Base-by-base conservation (phyloP, 371 early-diverging fungal genomes). In the Mortierella sp. region DNA sequence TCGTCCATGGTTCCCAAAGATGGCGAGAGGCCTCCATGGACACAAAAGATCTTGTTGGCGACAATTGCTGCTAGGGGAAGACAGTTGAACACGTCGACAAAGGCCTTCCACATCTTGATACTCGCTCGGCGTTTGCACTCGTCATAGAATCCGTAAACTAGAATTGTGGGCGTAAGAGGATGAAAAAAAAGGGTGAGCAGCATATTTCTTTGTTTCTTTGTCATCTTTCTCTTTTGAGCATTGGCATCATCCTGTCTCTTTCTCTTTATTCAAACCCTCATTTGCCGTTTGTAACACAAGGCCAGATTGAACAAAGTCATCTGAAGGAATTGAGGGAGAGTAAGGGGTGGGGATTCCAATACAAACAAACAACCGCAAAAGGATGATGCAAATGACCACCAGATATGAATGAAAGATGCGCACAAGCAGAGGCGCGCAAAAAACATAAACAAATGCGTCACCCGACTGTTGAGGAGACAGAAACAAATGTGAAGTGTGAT, bases 11-110 rank as follows among this genome's bases (percentile, higher is more conserved):
- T 95, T 44, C 91, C 91, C 55, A 96, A 89, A 50, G 94, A 94
- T 0, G 99, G 99, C 7, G 98, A 98, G 47, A 99, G 91, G 10
- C 99, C 99, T n/a, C 99, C 99, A 88, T 99, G 99, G 74, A 99
- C 98, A 86, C 99, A 98, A 80, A 99, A 98, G 72, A 99, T 98
- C 91, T 98, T 98, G 79, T 96, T 97, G 77, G 98, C 99, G 38
- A 99, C 97, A 74, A 99, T 89, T 2, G 96, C 99, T 3, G 98
- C 98, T 58, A 99, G 96, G 3, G 99, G 99, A 71, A 99, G 89
- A 75, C 98, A 97, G 89, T 99, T 99, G 92, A 99, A 99, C 45
- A 96, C 96, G 86, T 99, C 99, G 0, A 98, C 98, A 91, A 99
- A 99, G 3, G 94, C 93, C 90, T 97, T 98, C 99, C 99, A 99